Evolutionary conservation across 495 filamentous ascomycete species (phyloP), one percentile per base, ranked within the genome.

Genomic region (Eremomyces bilateralis): DNA sequence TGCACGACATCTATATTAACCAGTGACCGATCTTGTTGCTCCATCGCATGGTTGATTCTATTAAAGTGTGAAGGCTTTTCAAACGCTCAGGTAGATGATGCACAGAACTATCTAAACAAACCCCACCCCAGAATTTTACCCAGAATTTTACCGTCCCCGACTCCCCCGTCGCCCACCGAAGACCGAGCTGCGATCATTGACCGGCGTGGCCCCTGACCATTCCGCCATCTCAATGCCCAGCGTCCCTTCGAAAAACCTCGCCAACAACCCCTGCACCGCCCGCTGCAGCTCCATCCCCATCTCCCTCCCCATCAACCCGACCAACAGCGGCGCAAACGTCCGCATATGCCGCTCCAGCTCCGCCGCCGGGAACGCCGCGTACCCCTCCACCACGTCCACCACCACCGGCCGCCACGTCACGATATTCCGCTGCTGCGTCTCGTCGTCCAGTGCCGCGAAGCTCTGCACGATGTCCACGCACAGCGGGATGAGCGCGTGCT

Each of bases 321-420:
- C 68, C 15, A 65, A 66, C 4, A 94, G 58, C 1, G 88, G 80
- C 46, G 92, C 93, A 54, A 97, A 93, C 1, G 63, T 71, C 22
- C 66, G 59, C 11, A 92, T 63, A 39, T 94, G 71, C 35, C 71
- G 73, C 36, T 67, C 65, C 43, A 97, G 95, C 32, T 72, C 81
- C 22, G 75, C 72, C n/a, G 62, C 59, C 0, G 80, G 78, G 57
- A 94, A 95, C 29, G 76, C 76, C 5, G 71, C 79, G 50, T 84
- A 95, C 1, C 90, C 84, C 42, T 97, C 84, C 21, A 97, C 61
- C n/a, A 97, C 88, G 50, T 93, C 88, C 4, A 97, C 82, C 2
- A 97, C 88, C 1, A 95, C 90, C 1, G 88, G 88, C 21, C 88
- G 64, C 88, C 88, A 97, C 10, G 90, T 91, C 3, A 82, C 67